Conservation (phyloP, 2,329 filamentous ascomycete genomes). For the Diaporthe citrichinensis region DNA sequence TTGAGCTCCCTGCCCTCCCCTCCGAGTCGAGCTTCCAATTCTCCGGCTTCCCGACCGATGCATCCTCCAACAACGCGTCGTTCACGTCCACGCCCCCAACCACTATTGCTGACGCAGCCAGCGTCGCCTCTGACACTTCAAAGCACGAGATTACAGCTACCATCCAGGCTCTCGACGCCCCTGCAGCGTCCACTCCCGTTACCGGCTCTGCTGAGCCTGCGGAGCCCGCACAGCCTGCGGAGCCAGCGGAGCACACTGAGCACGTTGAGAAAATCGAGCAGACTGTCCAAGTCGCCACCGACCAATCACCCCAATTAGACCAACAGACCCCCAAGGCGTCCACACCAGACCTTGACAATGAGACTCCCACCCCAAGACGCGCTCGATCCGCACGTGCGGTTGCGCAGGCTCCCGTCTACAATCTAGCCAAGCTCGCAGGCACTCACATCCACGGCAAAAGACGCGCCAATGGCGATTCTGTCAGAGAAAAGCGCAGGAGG, state of each 20-base stretch:
- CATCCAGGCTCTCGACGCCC: slow-evolving; percentile 31
- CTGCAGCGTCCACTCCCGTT: slow-evolving; percentile 25
- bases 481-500: slow-evolving; percentile 60
- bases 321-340: slow-evolving; percentile 25
- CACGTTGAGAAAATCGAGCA: slow-evolving; percentile 44
- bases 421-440: slow-evolving; percentile 73
- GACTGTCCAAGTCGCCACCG: slow-evolving; percentile 43
- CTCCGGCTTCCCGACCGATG: slow-evolving; percentile 48
- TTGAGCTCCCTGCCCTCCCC: slow-evolving; percentile 40
- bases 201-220: slow-evolving; percentile 35
- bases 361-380: slow-evolving; percentile 48
- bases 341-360: slow-evolving; percentile 31
- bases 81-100: slow-evolving; percentile 52
- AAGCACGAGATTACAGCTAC: slow-evolving; percentile 44
- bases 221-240: slow-evolving; percentile 37
- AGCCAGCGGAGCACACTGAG: slow-evolving; percentile 38
- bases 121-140: slow-evolving; percentile 48
- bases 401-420: slow-evolving; percentile 74
- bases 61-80: slow-evolving; percentile 49
- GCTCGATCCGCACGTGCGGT: slow-evolving; percentile 69
- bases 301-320: slow-evolving; percentile 22
- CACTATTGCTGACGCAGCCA: slow-evolving; percentile 51
- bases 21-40: slow-evolving; percentile 48
- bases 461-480: slow-evolving; percentile 65
- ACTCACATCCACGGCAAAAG: slow-evolving; percentile 72